Conservation (phyloP, 78 protist genomes). For the Diacronema lutheri region DNA sequence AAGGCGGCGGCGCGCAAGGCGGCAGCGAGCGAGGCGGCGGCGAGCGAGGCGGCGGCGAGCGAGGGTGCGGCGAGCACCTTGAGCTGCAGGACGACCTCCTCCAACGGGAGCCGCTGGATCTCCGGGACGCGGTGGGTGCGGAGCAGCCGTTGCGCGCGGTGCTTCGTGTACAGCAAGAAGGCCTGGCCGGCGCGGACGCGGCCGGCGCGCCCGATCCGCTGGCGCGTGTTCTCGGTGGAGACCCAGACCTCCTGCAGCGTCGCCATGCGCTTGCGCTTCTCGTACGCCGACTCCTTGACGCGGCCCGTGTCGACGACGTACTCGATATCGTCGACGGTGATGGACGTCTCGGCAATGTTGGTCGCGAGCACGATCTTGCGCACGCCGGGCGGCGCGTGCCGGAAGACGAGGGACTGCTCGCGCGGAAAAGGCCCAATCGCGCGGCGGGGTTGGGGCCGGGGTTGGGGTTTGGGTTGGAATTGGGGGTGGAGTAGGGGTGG, state of each 20-base stretch:
- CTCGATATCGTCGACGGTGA: conserved; percentile 67
- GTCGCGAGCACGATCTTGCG: conserved; percentile 73
- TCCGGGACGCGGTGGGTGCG: conserved; percentile 68
- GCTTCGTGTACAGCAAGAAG: conserved; percentile 25
- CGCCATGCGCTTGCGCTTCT: conserved; percentile 48
- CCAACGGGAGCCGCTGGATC: conserved; percentile 84
- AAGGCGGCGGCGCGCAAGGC: no score
- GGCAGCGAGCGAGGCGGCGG: no score
- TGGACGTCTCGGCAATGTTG: conserved; percentile 48
- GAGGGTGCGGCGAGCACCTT: conserved; percentile 49
- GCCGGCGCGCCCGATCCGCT: conserved; percentile 94
- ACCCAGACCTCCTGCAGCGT: conserved; percentile 63
- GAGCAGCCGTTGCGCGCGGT: not conserved
- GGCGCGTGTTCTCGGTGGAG: conserved; percentile 33
- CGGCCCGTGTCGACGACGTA: conserved; percentile 92
- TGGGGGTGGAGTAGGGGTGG: no score
- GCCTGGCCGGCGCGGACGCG: conserved; percentile 76
- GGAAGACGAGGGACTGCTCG: not conserved
- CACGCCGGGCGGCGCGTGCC: not conserved
- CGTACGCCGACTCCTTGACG: conserved; percentile 75
- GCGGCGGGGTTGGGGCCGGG: no score
- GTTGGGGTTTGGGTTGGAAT: no score
- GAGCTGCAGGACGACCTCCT: conserved; percentile 70
- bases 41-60: no score
- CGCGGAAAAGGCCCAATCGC: no score